A percentile compares a stretch with the other conserved stretches of the same genome.
Evolutionary conservation across 2,329 filamentous ascomycete genomes (phyloP).

Genomic region (Penicillium sp.): DNA sequence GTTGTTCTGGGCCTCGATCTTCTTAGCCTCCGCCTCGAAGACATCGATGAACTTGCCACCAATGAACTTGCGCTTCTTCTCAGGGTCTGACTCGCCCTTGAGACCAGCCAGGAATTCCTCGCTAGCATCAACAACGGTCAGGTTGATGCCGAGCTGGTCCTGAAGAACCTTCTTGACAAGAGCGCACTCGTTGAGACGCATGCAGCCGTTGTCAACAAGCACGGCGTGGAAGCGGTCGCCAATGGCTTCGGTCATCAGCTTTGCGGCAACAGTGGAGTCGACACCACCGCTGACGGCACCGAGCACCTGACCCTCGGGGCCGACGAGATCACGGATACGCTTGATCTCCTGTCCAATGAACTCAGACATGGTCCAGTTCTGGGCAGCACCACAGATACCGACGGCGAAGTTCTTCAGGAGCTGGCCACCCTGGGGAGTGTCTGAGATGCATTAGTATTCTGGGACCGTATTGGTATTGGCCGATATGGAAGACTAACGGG

Average conservation of each 20-base stretch:
- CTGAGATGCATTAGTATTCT: conserved; percentile 33
- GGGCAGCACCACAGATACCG: conserved; percentile 71
- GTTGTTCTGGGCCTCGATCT: conserved; percentile 35
- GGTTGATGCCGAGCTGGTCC: conserved; percentile 80
- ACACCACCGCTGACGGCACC: conserved; percentile 80
- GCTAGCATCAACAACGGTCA: conserved; percentile 79
- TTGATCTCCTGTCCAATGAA: conserved; percentile 79
- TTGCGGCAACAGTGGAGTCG: conserved; percentile 73
- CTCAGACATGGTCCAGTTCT: conserved; percentile 81
- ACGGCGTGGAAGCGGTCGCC: conserved; percentile 80
- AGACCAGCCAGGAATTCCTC: conserved; percentile 75
- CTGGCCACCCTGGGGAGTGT: conserved; percentile 58
- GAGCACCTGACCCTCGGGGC: conserved; percentile 76
- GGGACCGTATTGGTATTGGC: not conserved
- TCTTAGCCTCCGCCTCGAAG: conserved; percentile 68
- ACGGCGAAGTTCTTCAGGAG: conserved; percentile 81
- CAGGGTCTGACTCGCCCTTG: conserved; percentile 73
- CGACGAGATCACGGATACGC: conserved; percentile 78
- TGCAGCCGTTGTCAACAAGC: conserved; percentile 79
- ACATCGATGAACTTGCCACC: conserved; percentile 78
- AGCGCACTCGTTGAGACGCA: conserved; percentile 81
- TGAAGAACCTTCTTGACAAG: conserved; percentile 77
- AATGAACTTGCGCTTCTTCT: conserved; percentile 89
- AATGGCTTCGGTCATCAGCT: conserved; percentile 80
- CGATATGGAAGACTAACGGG: not conserved